Evolutionary conservation across 768 basidiomycete genomes (phyloP), one percentile per base, ranked within the genome.

Genomic region (Pleurotus sapidus): DNA sequence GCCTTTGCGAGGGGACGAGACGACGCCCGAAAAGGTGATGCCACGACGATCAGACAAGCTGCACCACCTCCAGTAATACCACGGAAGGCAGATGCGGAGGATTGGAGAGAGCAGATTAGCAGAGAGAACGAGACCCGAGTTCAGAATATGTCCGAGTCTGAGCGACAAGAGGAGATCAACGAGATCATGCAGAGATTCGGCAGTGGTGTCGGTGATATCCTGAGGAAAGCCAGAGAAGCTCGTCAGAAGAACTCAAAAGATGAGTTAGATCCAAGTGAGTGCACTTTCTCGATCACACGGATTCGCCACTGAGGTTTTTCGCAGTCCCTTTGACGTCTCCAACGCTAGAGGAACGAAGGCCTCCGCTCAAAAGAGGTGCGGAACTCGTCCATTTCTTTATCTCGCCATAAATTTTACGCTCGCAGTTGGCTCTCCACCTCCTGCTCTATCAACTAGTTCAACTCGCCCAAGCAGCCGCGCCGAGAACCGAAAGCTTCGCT

Each of bases 141-240:
- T 1, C 82, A 81, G 15, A 68, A 64, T 1, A 95, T 95, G 94
- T 78, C 80, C 2, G 80, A 82, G 9, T 83, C 84, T 14, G 89
- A 95, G 67, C 76, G 85, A 8, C 84, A 87, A 59, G 69, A 80
- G 51, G 92, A 89, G 68, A 75, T 77, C 45, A 71, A 72, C 50
- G 83, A 91, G 59, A 82, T 95, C 42, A 56, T 90, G 24, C 84
- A 90, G 59, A 79, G 82, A 46, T 86, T 95, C 65, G 93, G 93
- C 0, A 73, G 78, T 1, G 84, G 81, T 15, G 76, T 93, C 8
- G 76, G 77, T 2, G 85, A 86, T 46, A 69, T 91, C 3, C 61
- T 95, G 65, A 78, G 71, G 63, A 82, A 77, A 55, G 81, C 82
- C 20, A 78, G 75, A 60, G 71, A 76, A 50, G 77, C 79, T 18